Evolutionary conservation across 129 eudicot species (phyloP).

Genomic region (Flaveria robusta): DNA sequence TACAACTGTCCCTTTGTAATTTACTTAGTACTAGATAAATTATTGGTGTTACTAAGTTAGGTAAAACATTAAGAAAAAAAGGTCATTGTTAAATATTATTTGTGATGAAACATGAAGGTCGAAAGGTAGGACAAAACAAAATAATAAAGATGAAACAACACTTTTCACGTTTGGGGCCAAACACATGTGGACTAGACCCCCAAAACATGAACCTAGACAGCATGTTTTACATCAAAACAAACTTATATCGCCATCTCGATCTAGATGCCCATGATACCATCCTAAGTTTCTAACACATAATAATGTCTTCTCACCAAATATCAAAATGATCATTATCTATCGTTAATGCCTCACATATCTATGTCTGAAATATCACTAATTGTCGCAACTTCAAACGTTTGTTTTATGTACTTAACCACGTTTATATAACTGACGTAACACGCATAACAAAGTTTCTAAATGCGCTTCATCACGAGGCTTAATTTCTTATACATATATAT

Average conservation of each 20-base stretch:
- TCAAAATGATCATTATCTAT: constrained; percentile 11
- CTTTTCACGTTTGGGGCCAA: constrained; percentile 29
- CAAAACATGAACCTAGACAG: constrained; percentile 25
- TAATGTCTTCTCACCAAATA: constrained; percentile 17
- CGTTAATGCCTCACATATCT: constrained; percentile 1
- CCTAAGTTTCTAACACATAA: not conserved
- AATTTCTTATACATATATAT: too few species aligned
- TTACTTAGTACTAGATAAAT: not conserved
- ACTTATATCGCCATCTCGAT: constrained; percentile 22
- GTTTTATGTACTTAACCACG: too few species aligned
- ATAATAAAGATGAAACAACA: constrained; percentile 14
- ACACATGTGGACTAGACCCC: constrained; percentile 35
- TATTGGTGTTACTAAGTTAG: not conserved
- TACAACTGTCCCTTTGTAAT: too few species aligned
- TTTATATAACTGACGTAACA: too few species aligned
- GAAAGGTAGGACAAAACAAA: constrained; percentile 11
- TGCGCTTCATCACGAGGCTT: too few species aligned
- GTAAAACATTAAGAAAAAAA: not conserved
- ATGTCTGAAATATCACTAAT: not conserved
- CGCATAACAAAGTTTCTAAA: too few species aligned
- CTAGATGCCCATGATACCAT: constrained; percentile 2
- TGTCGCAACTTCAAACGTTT: too few species aligned
- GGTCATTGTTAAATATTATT: not conserved
- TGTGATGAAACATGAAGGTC: constrained; percentile 15
- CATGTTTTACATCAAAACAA: constrained; percentile 26